Base-by-base conservation (phyloP, 176 grass and related monocot genomes). In the Rhynchospora pubera region DNA sequence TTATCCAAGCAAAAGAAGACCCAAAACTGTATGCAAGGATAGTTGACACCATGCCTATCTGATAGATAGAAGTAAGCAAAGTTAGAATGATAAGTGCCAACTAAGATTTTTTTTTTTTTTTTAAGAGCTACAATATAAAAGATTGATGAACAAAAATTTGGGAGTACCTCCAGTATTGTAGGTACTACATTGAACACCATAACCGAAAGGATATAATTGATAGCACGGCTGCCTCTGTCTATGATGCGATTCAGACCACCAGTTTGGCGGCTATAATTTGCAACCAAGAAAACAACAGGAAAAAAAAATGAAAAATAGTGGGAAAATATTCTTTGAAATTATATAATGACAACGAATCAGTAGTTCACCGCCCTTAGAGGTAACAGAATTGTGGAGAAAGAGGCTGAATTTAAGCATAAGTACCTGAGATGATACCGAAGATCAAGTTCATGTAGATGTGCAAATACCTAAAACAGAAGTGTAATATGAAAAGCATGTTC, bases 151-250 rank as follows among this genome's bases (percentile, higher is more conserved):
- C 9, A 77, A 55, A 23, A 85, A 71, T 56, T 73, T 86, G 64
- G 58, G 57, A 73, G 52, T 87, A 98, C 95, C 95, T 98, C 95
- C 88, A 98, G 69, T 85, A 94, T 91, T 59, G 90, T 98, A 47
- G 95, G 95, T 65, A 92, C 92, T 64, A 98, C 85, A 87, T 98
- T 98, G 82, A 98, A 98, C 47, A 98, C 90, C 95, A 94, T 94
- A 52, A 91, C 81, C n/a, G 95, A 93, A 64, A 98, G 88, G 82
- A 98, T 93, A 84, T 93, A 98, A 81, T 91, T 98, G 86, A 98
- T 94, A 42, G 95, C 95, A 39, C 95, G 95, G 44, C 92, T 98
- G 61, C 95, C 95, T 88, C 95, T 85, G 81, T 98, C 95, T 79
- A 98, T 98, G 86, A 94, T 93, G 75, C 95, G 92, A 91, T 94